Conservation (phyloP, 2,329 filamentous ascomycete genomes). For the Cladosporium velox region DNA sequence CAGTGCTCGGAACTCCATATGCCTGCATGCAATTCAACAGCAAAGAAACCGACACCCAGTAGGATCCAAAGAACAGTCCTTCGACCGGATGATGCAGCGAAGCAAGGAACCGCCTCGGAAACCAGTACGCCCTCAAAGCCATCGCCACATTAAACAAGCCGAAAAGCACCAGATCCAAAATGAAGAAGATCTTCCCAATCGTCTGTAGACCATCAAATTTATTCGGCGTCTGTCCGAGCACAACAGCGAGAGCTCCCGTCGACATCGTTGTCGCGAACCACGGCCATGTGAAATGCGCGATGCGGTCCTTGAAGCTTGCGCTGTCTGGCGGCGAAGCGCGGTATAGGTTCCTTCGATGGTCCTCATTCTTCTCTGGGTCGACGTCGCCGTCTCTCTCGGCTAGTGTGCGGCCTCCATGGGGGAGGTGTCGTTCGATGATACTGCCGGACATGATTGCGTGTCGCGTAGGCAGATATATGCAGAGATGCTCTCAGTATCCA, state of each 20-base stretch:
- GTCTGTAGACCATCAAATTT: slow-evolving; percentile 52
- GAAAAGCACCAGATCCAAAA: slow-evolving; percentile 55
- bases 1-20: slow-evolving; percentile 63
- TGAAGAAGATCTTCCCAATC: slow-evolving; percentile 55
- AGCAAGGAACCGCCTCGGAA: slow-evolving; percentile 48
- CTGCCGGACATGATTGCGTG: not conserved
- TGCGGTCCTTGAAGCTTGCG: slow-evolving; percentile 28
- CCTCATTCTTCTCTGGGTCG: slow-evolving; percentile 16
- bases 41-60: slow-evolving; percentile 36
- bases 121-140: slow-evolving; percentile 17
- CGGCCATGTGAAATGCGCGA: slow-evolving; percentile 29
- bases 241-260: slow-evolving; percentile 49
- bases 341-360: not conserved
- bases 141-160: slow-evolving; percentile 38
- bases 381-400: slow-evolving; percentile 1
- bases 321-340: slow-evolving; percentile 22
- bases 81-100: slow-evolving; percentile 53
- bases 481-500: not conserved
- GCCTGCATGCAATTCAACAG: slow-evolving; percentile 67
- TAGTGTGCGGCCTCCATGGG: not conserved
- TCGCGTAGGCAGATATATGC: not conserved
- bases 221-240: slow-evolving; percentile 48
- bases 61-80: slow-evolving; percentile 50
- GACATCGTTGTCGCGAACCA: slow-evolving; percentile 50
- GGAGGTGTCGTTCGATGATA: not conserved